Evolutionary conservation across 2,329 filamentous ascomycete genomes (phyloP).

Genomic region (Alternaria consortialis): DNA sequence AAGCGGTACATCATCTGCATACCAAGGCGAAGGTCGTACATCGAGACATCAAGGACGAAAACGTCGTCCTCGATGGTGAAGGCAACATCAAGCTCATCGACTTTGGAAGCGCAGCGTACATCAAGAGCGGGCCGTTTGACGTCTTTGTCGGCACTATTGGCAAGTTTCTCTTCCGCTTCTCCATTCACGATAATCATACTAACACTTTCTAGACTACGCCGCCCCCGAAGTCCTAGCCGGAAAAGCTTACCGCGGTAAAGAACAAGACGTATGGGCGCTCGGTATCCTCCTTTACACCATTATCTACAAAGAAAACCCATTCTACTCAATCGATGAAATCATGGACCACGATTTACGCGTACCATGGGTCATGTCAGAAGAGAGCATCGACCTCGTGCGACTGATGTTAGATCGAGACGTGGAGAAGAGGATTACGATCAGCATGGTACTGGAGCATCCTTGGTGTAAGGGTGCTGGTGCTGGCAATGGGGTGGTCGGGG

Average conservation of each 20-base stretch:
- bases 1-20: slow-evolving; percentile 90
- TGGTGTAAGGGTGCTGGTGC: slow-evolving; percentile 66
- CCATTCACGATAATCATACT: slow-evolving; percentile 4
- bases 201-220: slow-evolving; percentile 77
- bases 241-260: slow-evolving; percentile 89
- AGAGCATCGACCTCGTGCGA: slow-evolving; percentile 90
- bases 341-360: slow-evolving; percentile 95
- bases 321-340: slow-evolving; percentile 99
- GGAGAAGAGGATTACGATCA: slow-evolving; percentile 81
- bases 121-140: slow-evolving; percentile 97
- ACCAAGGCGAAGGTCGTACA: slow-evolving; percentile 91
- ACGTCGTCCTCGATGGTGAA: slow-evolving; percentile 94
- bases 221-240: slow-evolving; percentile 97
- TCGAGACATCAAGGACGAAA: slow-evolving; percentile 98
- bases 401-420: slow-evolving; percentile 94
- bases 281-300: slow-evolving; percentile 98
- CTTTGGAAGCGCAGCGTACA: slow-evolving; percentile 97
- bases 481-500: neutral
- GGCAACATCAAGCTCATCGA: slow-evolving; percentile 97
- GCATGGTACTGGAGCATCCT: slow-evolving; percentile 85
- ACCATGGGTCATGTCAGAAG: slow-evolving; percentile 86
- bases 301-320: slow-evolving; percentile 99
- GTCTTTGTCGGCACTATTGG: slow-evolving; percentile 99
- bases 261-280: slow-evolving; percentile 97
- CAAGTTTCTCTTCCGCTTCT: slow-evolving; percentile 57